Conservation (phyloP, 2,329 filamentous ascomycete genomes). For the Aspergillus sp. region DNA sequence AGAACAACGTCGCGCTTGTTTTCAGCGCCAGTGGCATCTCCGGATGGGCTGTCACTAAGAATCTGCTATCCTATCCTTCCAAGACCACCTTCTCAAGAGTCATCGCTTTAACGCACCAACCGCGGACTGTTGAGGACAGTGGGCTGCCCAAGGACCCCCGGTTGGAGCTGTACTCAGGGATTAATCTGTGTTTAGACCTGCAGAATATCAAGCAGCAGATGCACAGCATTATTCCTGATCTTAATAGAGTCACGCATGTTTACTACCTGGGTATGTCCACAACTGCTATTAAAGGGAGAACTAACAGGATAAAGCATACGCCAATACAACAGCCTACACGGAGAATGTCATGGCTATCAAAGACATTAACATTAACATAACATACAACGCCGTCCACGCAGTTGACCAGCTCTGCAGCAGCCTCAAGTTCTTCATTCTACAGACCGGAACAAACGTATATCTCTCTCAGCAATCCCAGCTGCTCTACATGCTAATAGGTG, state of each 20-base stretch:
- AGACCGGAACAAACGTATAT: slow-evolving; percentile 43
- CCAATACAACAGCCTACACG: slow-evolving; percentile 34
- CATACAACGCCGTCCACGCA: slow-evolving; percentile 40
- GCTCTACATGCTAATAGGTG: slow-evolving; percentile 22
- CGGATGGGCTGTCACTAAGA: too few species aligned
- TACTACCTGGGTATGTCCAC: slow-evolving; percentile 41
- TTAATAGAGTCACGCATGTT: slow-evolving; percentile 44
- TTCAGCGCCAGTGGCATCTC: too few species aligned
- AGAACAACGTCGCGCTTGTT: too few species aligned
- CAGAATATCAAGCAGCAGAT: slow-evolving; percentile 16
- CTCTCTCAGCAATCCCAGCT: not conserved
- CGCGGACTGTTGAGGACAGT: too few species aligned
- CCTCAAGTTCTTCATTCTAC: slow-evolving; percentile 43
- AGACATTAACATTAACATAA: slow-evolving; percentile 41
- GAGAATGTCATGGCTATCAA: slow-evolving; percentile 35
- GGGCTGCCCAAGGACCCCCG: too few species aligned
- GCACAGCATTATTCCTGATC: slow-evolving; percentile 34
- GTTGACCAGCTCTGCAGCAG: slow-evolving; percentile 38
- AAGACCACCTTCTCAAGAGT: too few species aligned
- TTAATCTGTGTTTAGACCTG: too few species aligned
- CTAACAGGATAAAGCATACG: slow-evolving; percentile 14
- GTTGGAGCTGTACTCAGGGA: too few species aligned
- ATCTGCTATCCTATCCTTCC: too few species aligned
- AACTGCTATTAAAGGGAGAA: not conserved
- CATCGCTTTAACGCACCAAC: too few species aligned